Base-by-base conservation (phyloP, 208 protist genomes). In the Vickermania ingenoplastis region DNA sequence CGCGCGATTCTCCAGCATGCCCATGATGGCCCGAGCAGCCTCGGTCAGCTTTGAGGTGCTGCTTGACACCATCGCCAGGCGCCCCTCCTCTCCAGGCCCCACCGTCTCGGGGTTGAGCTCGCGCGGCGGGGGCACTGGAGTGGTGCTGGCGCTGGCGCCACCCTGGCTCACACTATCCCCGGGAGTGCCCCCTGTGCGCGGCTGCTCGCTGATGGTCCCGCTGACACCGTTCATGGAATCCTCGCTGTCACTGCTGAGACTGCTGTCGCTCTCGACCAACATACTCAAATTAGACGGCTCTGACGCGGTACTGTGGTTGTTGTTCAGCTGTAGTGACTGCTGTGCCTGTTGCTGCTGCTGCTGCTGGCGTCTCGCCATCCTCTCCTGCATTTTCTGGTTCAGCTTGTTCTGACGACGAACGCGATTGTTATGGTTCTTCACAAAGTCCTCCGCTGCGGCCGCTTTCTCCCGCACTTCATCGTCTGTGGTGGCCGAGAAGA, bases 21-120 rank as follows among this genome's bases (percentile, higher is more conserved):
- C 83, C 79, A 91, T 83, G 29, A 94, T 68, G 13, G 77, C 81
- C 55, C 80, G 25, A 25, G 83, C 65, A 49, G 74, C 71, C 53
- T 90, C 80, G 31, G 79, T 85, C 14, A 79, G 59, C 57, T 69
- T 75, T 5, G 63, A 53, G 17, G 78, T 71, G 52, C 82, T 88
- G 68, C 77, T 77, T 14, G 77, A 81, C 0, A 63, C 61, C 76
- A 86, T 79, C 14, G 77, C 79, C 73, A 86, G 75, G 45, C 74
- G 66, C 21, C 67, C 77, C 1, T 80, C n/a, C 5, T 65, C 55
- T 14, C 73, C 63, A 51, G 71, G 77, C n/a, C 56, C 56, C 54
- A 75, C 59, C 21, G 80, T 57, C 13, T 53, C 7, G 11, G 36
- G 36, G 1, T 71, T 54, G 7, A 26, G 13, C 24, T 17, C 50